Base-by-base conservation (phyloP, 2,329 filamentous ascomycete genomes). In the Plenodomus lindquistii region DNA sequence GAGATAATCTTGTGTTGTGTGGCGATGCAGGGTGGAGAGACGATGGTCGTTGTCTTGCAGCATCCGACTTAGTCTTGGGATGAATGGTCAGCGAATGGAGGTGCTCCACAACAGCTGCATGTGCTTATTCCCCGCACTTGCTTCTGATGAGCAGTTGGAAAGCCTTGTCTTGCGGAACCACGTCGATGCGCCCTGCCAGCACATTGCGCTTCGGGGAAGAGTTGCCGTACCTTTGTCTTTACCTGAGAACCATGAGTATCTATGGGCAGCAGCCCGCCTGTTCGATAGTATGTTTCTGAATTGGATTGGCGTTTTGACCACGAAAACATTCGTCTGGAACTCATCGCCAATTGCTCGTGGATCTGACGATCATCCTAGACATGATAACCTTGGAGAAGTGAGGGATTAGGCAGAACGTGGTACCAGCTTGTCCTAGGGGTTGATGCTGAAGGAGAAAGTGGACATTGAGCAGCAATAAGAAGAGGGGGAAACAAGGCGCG, bases 241-340 rank as follows among this genome's bases (percentile, higher is more conserved):
- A 42, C 44, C 50, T 18, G 40, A 22, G 29, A 42, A n/a, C 42
- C 54, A 9, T 52, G 34, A 24, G 57, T 59, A 36, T 66, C 62
- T 20, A 75, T 74, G 8, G 73, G 59, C 6, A 75, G 57, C 27
- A 76, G 57, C 8, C 72, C 73, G n/a, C 70, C 67, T 2, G 69
- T 70, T 9, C 65, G 69, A 52, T 70, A 59, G 46, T 72, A 67
- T 15, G 62, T 50, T 43, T 73, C 73, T 42, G 65, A 54, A 57
- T 58, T 41, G 48, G 68, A 57, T 61, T 69, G 60, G 57, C 73
- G 61, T 64, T 74, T 76, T 13, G 73, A 74, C 75, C 75, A 76
- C 39, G 73, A 75, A 41, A 75, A 74, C 51, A 76, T 71, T 42
- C 72, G 74, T 43, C 73, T 76, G 19, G 73, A 66, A 9, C 63